Percentiles rank a stretch among this genome's conserved stretches.
Conservation (phyloP, 192 early-diverging fungal species). For the Obelidium mucronatum region DNA sequence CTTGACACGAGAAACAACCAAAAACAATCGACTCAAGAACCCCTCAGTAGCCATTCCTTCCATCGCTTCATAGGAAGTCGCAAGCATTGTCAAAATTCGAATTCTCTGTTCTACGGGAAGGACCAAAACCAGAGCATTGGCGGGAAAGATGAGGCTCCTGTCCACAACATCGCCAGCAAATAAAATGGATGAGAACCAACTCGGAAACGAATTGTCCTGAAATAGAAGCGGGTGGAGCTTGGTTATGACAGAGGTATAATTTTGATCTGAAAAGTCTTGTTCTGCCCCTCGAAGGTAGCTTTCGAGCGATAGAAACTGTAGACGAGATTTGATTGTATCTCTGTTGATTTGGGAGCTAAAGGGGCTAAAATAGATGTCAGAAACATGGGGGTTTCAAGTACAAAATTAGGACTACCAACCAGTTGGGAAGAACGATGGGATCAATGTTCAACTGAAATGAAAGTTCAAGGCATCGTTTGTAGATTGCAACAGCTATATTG, state of each 20-base stretch:
- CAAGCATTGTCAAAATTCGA: slow-evolving; percentile 15
- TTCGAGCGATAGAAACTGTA: slow-evolving; percentile 16
- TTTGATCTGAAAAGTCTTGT: not conserved
- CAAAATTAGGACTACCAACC: no score
- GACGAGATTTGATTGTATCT: slow-evolving; percentile 11
- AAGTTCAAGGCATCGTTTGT: slow-evolving; percentile 5
- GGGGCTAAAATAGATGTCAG: not conserved
- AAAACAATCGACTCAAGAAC: not conserved
- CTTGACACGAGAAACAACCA: not conserved
- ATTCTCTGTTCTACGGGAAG: not conserved
- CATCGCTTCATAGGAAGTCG: not conserved
- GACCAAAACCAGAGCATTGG: not conserved
- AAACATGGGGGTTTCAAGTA: not conserved
- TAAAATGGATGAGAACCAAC: slow-evolving; percentile 5
- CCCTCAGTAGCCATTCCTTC: not conserved
- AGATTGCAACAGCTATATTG: not conserved
- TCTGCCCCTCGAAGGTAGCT: slow-evolving; percentile 8
- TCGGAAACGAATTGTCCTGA: slow-evolving; percentile 14
- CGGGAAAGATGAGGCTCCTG: not conserved
- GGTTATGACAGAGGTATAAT: not conserved
- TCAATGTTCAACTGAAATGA: not conserved
- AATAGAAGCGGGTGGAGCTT: slow-evolving; percentile 15
- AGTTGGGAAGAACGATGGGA: not conserved
- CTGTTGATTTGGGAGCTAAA: not conserved
- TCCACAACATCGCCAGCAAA: not conserved